phyloP scores from a whole-genome alignment of 768 basidiomycete species.

The Serendipita indica region DNA sequence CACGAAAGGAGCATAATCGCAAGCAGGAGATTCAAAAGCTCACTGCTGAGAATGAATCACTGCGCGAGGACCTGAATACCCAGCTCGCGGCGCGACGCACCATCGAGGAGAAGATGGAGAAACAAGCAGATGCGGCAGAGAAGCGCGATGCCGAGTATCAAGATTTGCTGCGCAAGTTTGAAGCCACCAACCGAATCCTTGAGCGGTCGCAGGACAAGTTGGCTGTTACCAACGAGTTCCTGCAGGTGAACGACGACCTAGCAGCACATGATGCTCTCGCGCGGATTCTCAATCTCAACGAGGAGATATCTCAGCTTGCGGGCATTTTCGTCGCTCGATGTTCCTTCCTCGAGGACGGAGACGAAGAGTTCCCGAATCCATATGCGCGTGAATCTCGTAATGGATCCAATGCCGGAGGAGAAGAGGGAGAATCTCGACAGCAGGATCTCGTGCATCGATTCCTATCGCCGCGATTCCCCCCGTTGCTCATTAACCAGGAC shows the following conservation, averaged over 20 bases:
- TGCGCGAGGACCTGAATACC: not conserved
- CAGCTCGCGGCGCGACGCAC: not conserved
- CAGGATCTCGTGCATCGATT: not conserved
- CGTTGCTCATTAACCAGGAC: not conserved
- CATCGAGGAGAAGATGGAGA: not conserved
- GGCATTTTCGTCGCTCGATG: not conserved
- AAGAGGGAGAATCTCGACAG: not conserved
- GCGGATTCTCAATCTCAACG: not conserved
- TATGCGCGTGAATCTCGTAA: not conserved
- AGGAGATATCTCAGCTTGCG: not conserved
- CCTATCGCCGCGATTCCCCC: slow-evolving; percentile 1
- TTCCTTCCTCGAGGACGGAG: not conserved
- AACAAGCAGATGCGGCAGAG: not conserved
- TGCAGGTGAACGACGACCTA: not conserved
- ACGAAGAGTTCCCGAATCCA: not conserved
- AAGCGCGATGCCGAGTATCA: not conserved
- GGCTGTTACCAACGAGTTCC: not conserved
- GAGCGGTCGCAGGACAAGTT: not conserved
- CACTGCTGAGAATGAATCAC: not conserved
- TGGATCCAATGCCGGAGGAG: not conserved
- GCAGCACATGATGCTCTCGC: not conserved
- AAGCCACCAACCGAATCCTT: not conserved
- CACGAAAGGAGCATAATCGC: not conserved
- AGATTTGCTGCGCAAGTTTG: not conserved
- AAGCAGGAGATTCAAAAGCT: not conserved